Base-by-base conservation (phyloP, 108 stramenopile species). In the Nannochloropsis salina region DNA sequence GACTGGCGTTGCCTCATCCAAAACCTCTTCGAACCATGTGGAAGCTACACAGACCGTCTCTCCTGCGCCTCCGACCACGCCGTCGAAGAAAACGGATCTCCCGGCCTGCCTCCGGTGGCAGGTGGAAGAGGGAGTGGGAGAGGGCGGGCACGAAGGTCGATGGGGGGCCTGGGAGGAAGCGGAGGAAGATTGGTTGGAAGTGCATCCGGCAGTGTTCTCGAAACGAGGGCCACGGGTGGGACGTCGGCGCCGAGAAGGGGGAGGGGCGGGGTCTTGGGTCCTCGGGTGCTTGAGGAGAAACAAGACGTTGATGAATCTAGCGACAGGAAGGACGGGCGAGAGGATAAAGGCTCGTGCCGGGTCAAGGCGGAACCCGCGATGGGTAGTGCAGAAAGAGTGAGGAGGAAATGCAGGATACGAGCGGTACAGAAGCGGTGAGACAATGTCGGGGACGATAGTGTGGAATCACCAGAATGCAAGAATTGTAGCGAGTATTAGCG, bases 161-260 rank as follows among this genome's bases (percentile, higher is more conserved):
- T 51, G 47, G 47, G 47, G 4, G 15, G 61, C 20, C 20, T 74
- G 61, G 61, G 61, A 74, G 61, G 61, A 74, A 74, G n/a, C n/a
- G 61, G 61, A 74, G 8, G 61, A 74, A 2, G 61, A 74, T 74
- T 74, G 61, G 61, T 74, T 74, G 61, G 61, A 74, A n/a, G 61
- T 74, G 61, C 61, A 74, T n/a, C 61, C 61, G 6, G 61, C 61
- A 4, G 5, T 74, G 20, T 74, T 74, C n/a, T 74, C 61, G 6
- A 74, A 74, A n/a, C 15, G 61, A n/a, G 61, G 61, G 61, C 61
- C 61, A n/a, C 15, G 61, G 61, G 61, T 74, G 61, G 61, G 61
- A n/a, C 15, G 61, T 15, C 61, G 61, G 3, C 15, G 61, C 20
- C 15, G 61, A n/a, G 61, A 74, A n/a, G 61, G 61, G 6, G n/a